Evolutionary conservation across 495 filamentous ascomycete species (phyloP), one percentile per base, ranked within the genome.

Genomic region (Antarctomyces pellizariae): DNA sequence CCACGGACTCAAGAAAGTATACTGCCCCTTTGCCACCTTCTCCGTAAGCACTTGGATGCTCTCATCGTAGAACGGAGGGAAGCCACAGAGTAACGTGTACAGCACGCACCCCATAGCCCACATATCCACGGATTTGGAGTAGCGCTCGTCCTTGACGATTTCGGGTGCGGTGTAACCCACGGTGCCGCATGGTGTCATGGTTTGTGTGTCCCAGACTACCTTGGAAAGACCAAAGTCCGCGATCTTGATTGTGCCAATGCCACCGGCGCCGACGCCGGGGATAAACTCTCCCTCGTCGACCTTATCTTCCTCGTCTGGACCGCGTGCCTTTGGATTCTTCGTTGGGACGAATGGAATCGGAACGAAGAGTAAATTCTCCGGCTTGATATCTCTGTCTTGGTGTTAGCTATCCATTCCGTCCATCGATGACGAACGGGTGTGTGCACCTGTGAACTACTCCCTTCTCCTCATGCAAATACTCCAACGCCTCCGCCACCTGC

Each of bases 41-140:
- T 97, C 89, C 2, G 86, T 97, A 33, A 97, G 66, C 2, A 91
- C 71, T 37, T 91, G 80, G 38, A 97, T 95, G 39, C 77, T 89
- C 47, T 97, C 86, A 41, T 97, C 86, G 52, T 97, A 97, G 51
- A 97, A 97, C 3, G 86, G 86, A 9, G 86, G 86, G 53, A 97
- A 97, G 16, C 86, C 86, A 40, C 86, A 97, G 13, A 97, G 67
- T 3, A 97, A 56, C 0, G 86, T 97, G 49, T 97, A 97, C 10
- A 97, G 64, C 5, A 97, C 86, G 50, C 86, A 97, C 7, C 86
- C 86, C 19, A 97, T 49, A 7, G 86, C 86, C 86, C 86, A 97
- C 86, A 97, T 97, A 36, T 97, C 86, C 21, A 97, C 86, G 39
- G 79, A 83, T 56, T 95, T 97, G 4, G 86, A 95, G 42, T 97